Conservation (phyloP, 2,329 filamentous ascomycete genomes). For the Pyrenophora graminea region DNA sequence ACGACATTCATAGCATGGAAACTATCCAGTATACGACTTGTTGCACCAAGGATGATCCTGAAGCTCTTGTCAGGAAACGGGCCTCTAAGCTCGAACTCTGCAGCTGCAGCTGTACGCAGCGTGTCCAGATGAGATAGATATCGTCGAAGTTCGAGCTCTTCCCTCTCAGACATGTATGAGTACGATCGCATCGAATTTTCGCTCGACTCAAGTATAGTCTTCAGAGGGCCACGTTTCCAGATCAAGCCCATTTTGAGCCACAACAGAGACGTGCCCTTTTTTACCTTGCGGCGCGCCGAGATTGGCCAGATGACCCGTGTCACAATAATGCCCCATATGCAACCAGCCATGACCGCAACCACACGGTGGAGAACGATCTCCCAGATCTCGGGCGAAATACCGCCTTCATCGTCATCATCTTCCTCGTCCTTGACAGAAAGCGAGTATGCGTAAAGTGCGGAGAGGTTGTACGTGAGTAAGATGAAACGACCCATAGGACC, state of each 20-base stretch:
- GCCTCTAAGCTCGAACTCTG: constrained; percentile 85
- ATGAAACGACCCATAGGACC: constrained; percentile 92
- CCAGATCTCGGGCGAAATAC: constrained; percentile 78
- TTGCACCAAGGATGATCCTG: constrained; percentile 75
- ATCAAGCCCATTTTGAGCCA: constrained; percentile 95
- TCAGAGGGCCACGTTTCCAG: constrained; percentile 91
- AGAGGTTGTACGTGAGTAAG: constrained; percentile 93
- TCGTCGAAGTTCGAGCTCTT: constrained; percentile 84
- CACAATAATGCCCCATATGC: constrained; percentile 88
- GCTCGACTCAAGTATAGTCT: constrained; percentile 60
- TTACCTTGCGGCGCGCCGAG: constrained; percentile 83
- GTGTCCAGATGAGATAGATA: constrained; percentile 75
- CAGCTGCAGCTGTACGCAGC: constrained; percentile 72
- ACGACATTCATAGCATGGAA: constrained; percentile 97
- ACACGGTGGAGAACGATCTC: constrained; percentile 89
- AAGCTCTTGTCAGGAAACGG: constrained; percentile 80
- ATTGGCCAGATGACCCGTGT: constrained; percentile 93
- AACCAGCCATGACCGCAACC: constrained; percentile 81
- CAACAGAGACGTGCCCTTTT: constrained; percentile 84
- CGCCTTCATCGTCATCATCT: constrained; percentile 82
- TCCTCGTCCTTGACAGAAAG: constrained; percentile 78
- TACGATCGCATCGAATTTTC: constrained; percentile 24
- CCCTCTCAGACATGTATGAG: constrained; percentile 85
- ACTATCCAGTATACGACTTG: constrained; percentile 82
- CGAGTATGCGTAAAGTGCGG: constrained; percentile 91